Conservation (phyloP, 495 filamentous ascomycete species). For the Extremus antarcticus region DNA sequence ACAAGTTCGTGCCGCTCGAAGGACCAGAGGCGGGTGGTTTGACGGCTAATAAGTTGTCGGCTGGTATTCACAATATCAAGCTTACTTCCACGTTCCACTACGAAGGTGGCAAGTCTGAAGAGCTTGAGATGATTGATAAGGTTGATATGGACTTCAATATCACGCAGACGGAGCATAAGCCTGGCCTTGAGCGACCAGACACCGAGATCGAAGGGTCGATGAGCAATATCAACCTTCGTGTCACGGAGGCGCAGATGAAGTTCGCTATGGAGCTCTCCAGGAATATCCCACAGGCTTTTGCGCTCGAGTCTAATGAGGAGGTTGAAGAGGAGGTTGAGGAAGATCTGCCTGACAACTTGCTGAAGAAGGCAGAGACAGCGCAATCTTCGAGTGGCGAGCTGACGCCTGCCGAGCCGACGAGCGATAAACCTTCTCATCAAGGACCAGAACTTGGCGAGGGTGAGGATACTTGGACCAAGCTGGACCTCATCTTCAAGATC, state of each 20-base stretch:
- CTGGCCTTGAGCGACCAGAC: conserved; percentile 70
- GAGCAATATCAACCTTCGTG: conserved; percentile 79
- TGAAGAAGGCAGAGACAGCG: conserved; percentile 38
- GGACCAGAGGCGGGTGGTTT: conserved; percentile 59
- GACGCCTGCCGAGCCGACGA: conserved; percentile 16
- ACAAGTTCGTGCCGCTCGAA: conserved; percentile 66
- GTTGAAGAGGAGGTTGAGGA: conserved; percentile 52
- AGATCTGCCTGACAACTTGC: conserved; percentile 49
- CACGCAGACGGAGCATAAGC: conserved; percentile 76
- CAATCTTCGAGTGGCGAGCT: conserved; percentile 19
- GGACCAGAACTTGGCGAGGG: conserved; percentile 53
- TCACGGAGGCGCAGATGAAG: conserved; percentile 84
- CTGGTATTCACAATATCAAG: conserved; percentile 84
- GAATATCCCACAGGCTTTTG: conserved; percentile 79
- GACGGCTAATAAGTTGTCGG: conserved; percentile 77
- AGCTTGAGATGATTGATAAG: conserved; percentile 91
- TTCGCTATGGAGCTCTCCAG: conserved; percentile 75
- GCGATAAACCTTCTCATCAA: conserved; percentile 41
- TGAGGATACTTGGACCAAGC: conserved; percentile 73
- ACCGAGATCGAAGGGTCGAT: conserved; percentile 82
- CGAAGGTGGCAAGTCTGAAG: conserved; percentile 57
- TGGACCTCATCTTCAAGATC: conserved; percentile 87
- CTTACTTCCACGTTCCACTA: conserved; percentile 87
- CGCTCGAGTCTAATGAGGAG: conserved; percentile 59
- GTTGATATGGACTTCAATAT: conserved; percentile 87